phyloP scores from a whole-genome alignment of 2,329 filamentous ascomycete genomes.

The Trichophyton rubrum region DNA sequence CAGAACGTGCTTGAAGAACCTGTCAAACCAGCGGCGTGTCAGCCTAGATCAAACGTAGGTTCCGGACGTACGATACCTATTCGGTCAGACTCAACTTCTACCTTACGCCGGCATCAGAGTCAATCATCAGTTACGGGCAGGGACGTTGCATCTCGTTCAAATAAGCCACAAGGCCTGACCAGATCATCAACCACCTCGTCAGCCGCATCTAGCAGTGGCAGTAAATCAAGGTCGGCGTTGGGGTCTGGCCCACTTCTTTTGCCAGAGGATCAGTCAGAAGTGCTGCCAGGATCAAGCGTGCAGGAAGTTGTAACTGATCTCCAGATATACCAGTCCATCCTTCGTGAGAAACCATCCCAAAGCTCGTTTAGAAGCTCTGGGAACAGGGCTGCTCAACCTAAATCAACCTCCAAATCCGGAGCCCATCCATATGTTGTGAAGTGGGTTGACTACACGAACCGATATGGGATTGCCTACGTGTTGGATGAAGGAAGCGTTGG shows the following conservation, averaged over 20 bases:
- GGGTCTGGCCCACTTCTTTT: conserved; percentile 29
- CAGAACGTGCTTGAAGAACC: neutral
- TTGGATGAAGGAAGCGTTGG: conserved; percentile 40
- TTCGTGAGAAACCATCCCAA: conserved; percentile 19
- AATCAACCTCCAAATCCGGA: conserved; percentile 18
- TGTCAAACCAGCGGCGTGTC: neutral
- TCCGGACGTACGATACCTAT: neutral
- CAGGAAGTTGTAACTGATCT: conserved; percentile 29
- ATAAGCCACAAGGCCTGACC: neutral
- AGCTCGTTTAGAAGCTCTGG: conserved; percentile 3
- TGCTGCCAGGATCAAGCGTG: conserved; percentile 28
- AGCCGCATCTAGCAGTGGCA: neutral
- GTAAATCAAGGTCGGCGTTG: conserved; percentile 13
- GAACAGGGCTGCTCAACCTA: conserved; percentile 18
- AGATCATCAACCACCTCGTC: neutral
- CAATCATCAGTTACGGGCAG: neutral
- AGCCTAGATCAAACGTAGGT: neutral
- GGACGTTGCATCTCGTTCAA: neutral
- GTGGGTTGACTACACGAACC: conserved; percentile 42
- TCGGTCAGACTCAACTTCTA: neutral
- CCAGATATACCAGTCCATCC: conserved; percentile 27
- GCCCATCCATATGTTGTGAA: conserved; percentile 39
- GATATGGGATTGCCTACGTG: conserved; percentile 41
- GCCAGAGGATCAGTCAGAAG: conserved; percentile 25
- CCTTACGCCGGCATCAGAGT: neutral